phyloP scores from a whole-genome alignment of 257 asterid species.

The Nemophila menziesii region DNA sequence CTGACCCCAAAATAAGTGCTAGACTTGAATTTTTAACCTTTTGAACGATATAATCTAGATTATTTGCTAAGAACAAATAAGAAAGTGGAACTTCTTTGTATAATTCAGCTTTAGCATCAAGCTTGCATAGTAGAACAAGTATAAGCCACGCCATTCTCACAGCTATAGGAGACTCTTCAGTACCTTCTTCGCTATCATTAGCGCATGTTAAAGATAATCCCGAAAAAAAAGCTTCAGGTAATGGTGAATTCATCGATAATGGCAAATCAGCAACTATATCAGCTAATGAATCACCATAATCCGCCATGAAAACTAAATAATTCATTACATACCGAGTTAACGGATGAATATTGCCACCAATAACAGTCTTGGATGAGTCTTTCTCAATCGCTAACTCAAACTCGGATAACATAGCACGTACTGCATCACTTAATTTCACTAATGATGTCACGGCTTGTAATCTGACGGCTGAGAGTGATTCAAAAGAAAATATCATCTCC shows the following conservation, averaged over 20 bases:
- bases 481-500: conserved; percentile 44
- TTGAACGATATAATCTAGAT: conserved; percentile 63
- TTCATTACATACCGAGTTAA: conserved; percentile 92
- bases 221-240: conserved; percentile 53
- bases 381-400: conserved; percentile 75
- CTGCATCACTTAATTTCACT: conserved; percentile 59
- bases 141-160: conserved; percentile 60
- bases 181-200: conserved; percentile 13
- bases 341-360: conserved; percentile 68
- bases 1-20: conserved; percentile 46
- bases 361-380: conserved; percentile 44
- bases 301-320: conserved; percentile 53
- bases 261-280: conserved; percentile 57
- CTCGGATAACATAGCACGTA: conserved; percentile 42
- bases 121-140: conserved; percentile 72
- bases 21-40: conserved; percentile 52
- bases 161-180: conserved; percentile 31
- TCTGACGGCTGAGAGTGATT: conserved; percentile 35
- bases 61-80: conserved; percentile 66
- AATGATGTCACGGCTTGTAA: conserved; percentile 46
- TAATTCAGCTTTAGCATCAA: conserved; percentile 59
- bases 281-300: conserved; percentile 53
- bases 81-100: conserved; percentile 59
- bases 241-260: conserved; percentile 20
- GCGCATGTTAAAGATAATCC: conserved; percentile 23